phyloP scores from a whole-genome alignment of 2,329 filamentous ascomycete species.

The Emergomyces pasteurianus region DNA sequence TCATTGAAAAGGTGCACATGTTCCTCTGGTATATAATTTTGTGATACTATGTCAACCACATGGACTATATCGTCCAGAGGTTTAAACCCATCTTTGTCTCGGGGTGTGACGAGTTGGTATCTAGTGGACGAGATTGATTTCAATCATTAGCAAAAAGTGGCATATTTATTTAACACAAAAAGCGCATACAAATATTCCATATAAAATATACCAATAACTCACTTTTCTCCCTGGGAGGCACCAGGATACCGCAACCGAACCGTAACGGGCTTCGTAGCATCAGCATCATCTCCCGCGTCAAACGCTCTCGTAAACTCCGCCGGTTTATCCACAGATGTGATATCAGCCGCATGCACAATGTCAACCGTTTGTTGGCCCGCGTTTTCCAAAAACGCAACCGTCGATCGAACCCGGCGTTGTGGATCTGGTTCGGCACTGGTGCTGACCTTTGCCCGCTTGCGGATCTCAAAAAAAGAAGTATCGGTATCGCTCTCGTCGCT shows the following conservation, averaged over 20 bases:
- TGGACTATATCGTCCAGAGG: conserved; percentile 56
- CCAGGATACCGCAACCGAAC: conserved; percentile 80
- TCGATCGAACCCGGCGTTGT: conserved; percentile 33
- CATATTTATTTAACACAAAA: too few species aligned
- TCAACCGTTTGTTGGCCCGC: conserved; percentile 21
- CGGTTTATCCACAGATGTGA: conserved; percentile 32
- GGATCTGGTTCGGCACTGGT: conserved; percentile 33
- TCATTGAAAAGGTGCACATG: conserved; percentile 58
- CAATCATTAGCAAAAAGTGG: neutral
- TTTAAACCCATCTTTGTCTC: conserved; percentile 63
- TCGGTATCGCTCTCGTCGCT: conserved; percentile 32
- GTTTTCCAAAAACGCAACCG: conserved; percentile 33
- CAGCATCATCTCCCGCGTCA: conserved; percentile 24
- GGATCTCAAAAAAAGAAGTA: conserved; percentile 21
- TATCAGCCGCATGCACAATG: conserved; percentile 40
- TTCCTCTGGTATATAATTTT: conserved; percentile 64
- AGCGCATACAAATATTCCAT: too few species aligned
- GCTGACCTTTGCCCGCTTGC: conserved; percentile 32
- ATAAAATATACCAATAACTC: conserved; percentile 12
- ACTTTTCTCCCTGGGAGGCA: conserved; percentile 55
- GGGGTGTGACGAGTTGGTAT: conserved; percentile 65
- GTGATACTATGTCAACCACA: conserved; percentile 56
- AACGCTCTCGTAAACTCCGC: conserved; percentile 43
- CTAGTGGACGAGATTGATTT: conserved; percentile 19
- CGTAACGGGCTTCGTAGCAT: conserved; percentile 24